phyloP scores from a whole-genome alignment of 192 early-diverging fungal genomes.

The Pilobolus umbonatus region DNA sequence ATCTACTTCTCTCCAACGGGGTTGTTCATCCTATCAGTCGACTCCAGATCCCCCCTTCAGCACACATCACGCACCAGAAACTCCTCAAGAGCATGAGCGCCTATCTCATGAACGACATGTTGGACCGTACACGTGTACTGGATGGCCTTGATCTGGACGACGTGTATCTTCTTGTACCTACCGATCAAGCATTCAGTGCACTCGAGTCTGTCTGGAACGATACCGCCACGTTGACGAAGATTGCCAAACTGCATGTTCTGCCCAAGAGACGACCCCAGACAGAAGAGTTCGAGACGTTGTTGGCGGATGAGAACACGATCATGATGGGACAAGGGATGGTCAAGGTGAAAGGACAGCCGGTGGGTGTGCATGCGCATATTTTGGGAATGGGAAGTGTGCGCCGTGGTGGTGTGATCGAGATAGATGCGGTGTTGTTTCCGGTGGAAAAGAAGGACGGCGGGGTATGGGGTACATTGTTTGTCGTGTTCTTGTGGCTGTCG shows the following conservation, averaged over 20 bases:
- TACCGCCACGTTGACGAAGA: constrained; percentile 37
- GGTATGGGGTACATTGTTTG: not conserved
- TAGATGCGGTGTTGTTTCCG: constrained; percentile 22
- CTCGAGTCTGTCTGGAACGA: constrained; percentile 28
- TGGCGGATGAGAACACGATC: constrained; percentile 10
- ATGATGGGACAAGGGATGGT: constrained; percentile 14
- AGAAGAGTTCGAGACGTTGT: too few relatives aligned
- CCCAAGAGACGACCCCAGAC: too few relatives aligned
- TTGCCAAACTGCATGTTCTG: constrained; percentile 61
- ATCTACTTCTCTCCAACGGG: constrained; percentile 42
- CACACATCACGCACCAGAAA: constrained; percentile 39
- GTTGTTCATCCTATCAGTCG: constrained; percentile 42
- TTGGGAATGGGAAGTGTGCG: constrained; percentile 17
- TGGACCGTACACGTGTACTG: constrained; percentile 38
- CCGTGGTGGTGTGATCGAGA: constrained; percentile 25
- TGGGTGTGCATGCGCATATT: constrained; percentile 6
- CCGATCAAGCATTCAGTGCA: constrained; percentile 48
- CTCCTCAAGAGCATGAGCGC: constrained; percentile 43
- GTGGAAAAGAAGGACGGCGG: constrained; percentile 10
- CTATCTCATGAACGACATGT: constrained; percentile 29
- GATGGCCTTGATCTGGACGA: constrained; percentile 27
- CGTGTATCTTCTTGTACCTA: constrained; percentile 46
- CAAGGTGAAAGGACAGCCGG: constrained; percentile 15
- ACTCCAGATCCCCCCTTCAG: constrained; percentile 35
- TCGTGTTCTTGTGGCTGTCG: not conserved